Evolutionary conservation across 2,329 filamentous ascomycete species (phyloP).

Genomic region (Aspergillus clavatus): DNA sequence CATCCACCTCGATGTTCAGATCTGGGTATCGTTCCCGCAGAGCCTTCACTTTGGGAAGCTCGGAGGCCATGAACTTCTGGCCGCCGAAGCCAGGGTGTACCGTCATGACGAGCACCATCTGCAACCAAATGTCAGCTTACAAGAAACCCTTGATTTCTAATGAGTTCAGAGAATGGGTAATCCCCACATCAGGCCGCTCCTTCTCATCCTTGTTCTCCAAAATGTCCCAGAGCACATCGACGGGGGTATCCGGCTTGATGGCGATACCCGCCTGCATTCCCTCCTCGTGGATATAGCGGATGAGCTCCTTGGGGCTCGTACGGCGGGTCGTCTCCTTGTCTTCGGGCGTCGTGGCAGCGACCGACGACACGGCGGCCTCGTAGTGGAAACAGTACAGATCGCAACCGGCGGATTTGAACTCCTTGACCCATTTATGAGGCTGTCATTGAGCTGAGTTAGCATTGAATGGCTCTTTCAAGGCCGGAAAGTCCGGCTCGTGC

Average conservation of each 20-base stretch:
- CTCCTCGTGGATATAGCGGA: constrained; percentile 82
- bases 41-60: constrained; percentile 87
- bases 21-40: constrained; percentile 81
- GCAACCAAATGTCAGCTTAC: constrained; percentile 8
- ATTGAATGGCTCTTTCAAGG: neutral
- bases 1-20: constrained; percentile 95
- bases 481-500: too few species aligned
- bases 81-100: constrained; percentile 96
- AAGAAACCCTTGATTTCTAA: neutral
- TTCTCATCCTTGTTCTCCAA: constrained; percentile 66
- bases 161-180: neutral
- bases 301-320: constrained; percentile 78
- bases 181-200: constrained; percentile 75
- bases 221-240: constrained; percentile 89
- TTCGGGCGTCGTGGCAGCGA: constrained; percentile 75
- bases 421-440: constrained; percentile 97
- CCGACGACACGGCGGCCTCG: constrained; percentile 81
- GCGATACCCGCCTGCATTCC: constrained; percentile 91
- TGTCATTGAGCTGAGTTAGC: constrained; percentile 34
- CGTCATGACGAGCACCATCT: constrained; percentile 99
- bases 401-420: constrained; percentile 89
- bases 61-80: constrained; percentile 96
- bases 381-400: constrained; percentile 99
- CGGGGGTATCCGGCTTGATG: constrained; percentile 86
- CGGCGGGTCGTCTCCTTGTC: constrained; percentile 59